Evolutionary conservation across 257 asterid genomes (phyloP).

Genomic region (Solanum neorickii): DNA sequence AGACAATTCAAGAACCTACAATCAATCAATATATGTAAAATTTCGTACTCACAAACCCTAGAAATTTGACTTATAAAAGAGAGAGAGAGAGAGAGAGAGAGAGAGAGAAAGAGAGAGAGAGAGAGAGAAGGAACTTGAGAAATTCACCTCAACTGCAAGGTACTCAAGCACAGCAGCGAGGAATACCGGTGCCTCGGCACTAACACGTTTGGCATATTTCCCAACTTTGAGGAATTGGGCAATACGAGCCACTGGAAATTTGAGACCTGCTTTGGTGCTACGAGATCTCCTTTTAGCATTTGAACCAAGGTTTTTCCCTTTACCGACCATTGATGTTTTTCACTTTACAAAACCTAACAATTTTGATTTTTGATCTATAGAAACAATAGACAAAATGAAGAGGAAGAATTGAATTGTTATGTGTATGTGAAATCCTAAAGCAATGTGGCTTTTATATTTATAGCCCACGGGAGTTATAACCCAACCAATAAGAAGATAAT

Average conservation of each 20-base stretch:
- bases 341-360: too few species aligned
- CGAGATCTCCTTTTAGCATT: slow-evolving; percentile 11
- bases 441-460: slow-evolving; percentile 12
- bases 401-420: background rate
- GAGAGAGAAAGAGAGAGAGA: too few species aligned
- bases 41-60: background rate
- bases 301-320: slow-evolving; percentile 5
- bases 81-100: background rate
- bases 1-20: slow-evolving; percentile 35
- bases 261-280: slow-evolving; percentile 15
- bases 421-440: background rate
- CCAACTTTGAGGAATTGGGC: background rate
- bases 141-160: background rate
- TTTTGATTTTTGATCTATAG: too few species aligned
- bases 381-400: background rate
- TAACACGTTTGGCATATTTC: background rate
- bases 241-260: background rate
- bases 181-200: background rate
- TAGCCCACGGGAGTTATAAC: background rate
- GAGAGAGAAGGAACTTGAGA: too few species aligned
- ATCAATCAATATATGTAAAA: background rate
- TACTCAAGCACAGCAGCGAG: background rate
- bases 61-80: background rate
- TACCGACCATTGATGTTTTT: background rate
- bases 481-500: too few species aligned